Conservation (phyloP, 2,329 filamentous ascomycete genomes). For the Venturia nashicola region DNA sequence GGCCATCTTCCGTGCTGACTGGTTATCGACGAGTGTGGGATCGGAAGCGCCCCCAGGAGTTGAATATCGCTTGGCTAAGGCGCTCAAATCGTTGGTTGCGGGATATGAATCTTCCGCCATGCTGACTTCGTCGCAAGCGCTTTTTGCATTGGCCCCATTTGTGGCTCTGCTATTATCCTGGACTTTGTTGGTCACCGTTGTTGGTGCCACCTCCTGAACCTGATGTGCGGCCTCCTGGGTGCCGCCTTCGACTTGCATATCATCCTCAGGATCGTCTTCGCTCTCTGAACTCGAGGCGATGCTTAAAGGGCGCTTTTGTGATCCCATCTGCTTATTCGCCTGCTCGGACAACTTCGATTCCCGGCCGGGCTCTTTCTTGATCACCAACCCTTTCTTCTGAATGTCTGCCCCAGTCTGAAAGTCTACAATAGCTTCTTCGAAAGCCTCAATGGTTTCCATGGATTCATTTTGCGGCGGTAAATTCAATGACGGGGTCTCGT, state of each 20-base stretch:
- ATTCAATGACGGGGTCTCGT: neutral
- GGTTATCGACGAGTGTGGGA: neutral
- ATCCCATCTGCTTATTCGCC: neutral
- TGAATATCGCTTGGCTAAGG: neutral
- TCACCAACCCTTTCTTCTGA: neutral
- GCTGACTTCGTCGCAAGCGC: neutral
- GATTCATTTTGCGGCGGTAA: neutral
- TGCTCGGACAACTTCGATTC: neutral
- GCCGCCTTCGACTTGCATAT: neutral
- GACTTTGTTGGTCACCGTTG: neutral
- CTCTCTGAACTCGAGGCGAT: neutral
- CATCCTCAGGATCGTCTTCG: neutral
- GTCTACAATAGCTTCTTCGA: neutral
- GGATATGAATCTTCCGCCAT: neutral
- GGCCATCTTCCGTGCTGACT: conserved; percentile 1
- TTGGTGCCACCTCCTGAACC: neutral
- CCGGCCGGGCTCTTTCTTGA: neutral
- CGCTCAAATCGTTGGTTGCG: neutral
- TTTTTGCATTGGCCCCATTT: neutral
- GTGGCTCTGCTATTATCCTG: neutral
- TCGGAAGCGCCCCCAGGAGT: neutral
- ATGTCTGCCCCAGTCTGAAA: neutral
- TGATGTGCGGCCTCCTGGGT: neutral
- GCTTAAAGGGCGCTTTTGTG: neutral
- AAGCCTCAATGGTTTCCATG: neutral